Base-by-base conservation (phyloP, 352 stramenopile species). In the Globisporangium sylvaticum region DNA sequence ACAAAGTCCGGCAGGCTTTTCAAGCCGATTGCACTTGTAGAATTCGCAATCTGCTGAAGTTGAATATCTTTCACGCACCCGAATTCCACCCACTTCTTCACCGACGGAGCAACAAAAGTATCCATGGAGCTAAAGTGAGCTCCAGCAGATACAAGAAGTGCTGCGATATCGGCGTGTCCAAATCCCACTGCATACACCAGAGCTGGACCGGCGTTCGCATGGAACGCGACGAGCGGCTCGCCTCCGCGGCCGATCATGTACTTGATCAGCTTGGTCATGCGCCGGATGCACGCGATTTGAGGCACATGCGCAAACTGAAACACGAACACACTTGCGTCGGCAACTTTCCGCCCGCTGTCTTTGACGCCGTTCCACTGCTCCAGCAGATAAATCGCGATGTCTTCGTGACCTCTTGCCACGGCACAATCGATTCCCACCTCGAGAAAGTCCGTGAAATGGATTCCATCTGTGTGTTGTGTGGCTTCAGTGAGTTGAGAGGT, bases 221-320 rank as follows among this genome's bases (percentile, higher is more conserved):
- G 79, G 64, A 87, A 91, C 4, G 72, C 67, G 4, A 89, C 61
- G 39, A 92, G 75, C 25, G 82, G 64, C 14, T 91, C 74, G 2
- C 81, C 78, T 6, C 84, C 83, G 48, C 80, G 76, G 7, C 66
- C 62, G 32, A 90, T 78, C 75, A 91, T 87, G 56, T 79, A 77
- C 50, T 70, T 46, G 29, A 89, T 68, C 2, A 92, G 62, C 14
- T 62, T 64, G 0, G 61, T 56, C 56, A 88, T 71, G 44, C 64
- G 52, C 24, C 79, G 82, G 57, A 92, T 90, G 37, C 82, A 91
- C 34, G 82, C 82, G 7, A 87, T 55, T 56, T 91, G 84, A 42
- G 91, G 84, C 14, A 74, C 79, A 52, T 76, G 65, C 6, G 82
- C 81, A 57, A 91, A 92, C 63, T 91, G 84, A 44, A 91, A 90